Percentiles rank a stretch among this genome's conserved stretches.
phyloP scores from a whole-genome alignment of 345 rosid genomes.

The Moringa oleifera region DNA sequence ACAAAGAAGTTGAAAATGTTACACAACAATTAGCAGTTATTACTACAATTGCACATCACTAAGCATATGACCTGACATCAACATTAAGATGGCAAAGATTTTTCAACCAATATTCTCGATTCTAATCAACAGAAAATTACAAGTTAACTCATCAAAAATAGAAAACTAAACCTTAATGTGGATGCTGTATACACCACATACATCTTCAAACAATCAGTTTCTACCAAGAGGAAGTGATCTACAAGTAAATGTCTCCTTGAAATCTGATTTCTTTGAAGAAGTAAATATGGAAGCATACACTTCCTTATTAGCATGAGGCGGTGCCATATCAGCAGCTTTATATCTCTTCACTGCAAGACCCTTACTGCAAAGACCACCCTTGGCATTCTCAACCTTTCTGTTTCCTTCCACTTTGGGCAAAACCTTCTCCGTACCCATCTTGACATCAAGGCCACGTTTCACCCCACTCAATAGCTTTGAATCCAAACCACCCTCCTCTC shows the following conservation, averaged over 20 bases:
- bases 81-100: too few species aligned
- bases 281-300: conserved; percentile 91
- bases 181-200: too few species aligned
- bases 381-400: conserved; percentile 35
- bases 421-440: conserved; percentile 31
- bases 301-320: conserved; percentile 74
- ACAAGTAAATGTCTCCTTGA: conserved; percentile 77
- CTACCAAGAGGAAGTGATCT: conserved; percentile 85
- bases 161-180: background rate
- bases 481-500: conserved; percentile 13
- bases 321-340: conserved; percentile 56
- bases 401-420: conserved; percentile 34
- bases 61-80: too few species aligned
- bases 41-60: too few species aligned
- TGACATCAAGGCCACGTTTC: conserved; percentile 35
- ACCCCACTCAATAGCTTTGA: conserved; percentile 12
- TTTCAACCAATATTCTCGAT: too few species aligned
- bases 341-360: conserved; percentile 49
- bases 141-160: background rate
- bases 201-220: conserved; percentile 40
- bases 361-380: conserved; percentile 8
- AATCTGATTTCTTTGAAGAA: conserved; percentile 58
- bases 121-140: background rate
- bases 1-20: too few species aligned
- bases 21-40: too few species aligned